These are phyloP conservation scores for Diaporthe eres DNA, from an alignment of 2,329 filamentous ascomycete genomes.

Conservation along the genomic window DNA sequence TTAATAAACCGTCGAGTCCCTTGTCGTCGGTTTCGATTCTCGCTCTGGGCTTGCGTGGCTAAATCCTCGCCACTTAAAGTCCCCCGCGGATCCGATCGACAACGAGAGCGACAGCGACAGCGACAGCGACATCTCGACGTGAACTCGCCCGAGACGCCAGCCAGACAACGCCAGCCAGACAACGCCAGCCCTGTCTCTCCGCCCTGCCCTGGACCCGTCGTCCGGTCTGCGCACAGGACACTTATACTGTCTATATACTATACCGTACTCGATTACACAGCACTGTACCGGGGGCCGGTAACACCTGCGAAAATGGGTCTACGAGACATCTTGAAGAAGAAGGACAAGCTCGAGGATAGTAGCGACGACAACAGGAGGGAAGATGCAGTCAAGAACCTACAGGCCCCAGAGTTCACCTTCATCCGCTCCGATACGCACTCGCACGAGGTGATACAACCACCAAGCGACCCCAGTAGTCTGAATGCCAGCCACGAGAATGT, in stretches of 20 bases:
- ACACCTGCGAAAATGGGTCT: constrained; percentile 59
- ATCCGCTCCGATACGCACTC: constrained; percentile 86
- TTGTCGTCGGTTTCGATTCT: constrained; percentile 18
- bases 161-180: background rate
- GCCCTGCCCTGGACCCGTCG: background rate
- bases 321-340: constrained; percentile 68
- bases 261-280: background rate
- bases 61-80: background rate
- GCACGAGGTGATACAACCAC: constrained; percentile 83
- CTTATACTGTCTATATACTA: background rate
- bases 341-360: constrained; percentile 59
- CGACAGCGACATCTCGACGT: constrained; percentile 9
- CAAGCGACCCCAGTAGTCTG: constrained; percentile 54
- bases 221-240: background rate
- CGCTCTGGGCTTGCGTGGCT: constrained; percentile 3
- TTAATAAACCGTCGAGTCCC: constrained; percentile 20
- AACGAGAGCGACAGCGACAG: background rate
- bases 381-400: constrained; percentile 54
- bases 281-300: background rate
- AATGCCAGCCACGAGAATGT: constrained; percentile 44
- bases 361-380: constrained; percentile 47
- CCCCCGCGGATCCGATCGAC: constrained; percentile 17
- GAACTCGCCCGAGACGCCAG: constrained; percentile 32
- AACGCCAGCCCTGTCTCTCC: background rate
- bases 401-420: constrained; percentile 81